phyloP scores from a whole-genome alignment of 495 filamentous ascomycete species.

The Penicillium bialowiezense region DNA sequence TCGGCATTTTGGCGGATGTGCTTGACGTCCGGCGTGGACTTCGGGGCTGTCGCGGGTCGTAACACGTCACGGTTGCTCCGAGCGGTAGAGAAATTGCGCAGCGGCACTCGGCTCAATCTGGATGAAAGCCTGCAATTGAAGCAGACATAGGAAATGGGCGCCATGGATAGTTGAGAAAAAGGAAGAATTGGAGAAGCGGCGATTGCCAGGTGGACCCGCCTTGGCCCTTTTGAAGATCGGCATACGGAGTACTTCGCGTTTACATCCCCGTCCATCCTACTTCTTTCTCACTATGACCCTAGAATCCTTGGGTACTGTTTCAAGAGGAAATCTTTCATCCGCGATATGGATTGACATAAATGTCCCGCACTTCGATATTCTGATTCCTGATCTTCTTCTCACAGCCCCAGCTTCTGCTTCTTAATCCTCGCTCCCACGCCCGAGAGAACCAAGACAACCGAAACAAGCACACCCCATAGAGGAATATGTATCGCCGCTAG shows the following conservation, averaged over 20 bases:
- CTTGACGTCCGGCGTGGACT: slow-evolving; percentile 75
- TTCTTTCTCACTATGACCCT: too few species aligned
- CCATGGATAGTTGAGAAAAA: slow-evolving; percentile 19
- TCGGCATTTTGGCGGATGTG: slow-evolving; percentile 81
- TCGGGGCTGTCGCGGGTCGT: slow-evolving; percentile 74
- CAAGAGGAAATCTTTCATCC: too few species aligned
- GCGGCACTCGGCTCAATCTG: slow-evolving; percentile 5
- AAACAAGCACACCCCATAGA: slow-evolving; percentile 66
- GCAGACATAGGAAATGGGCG: slow-evolving; percentile 34
- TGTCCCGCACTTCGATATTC: too few species aligned
- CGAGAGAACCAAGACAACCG: slow-evolving; percentile 56
- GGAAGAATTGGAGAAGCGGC: slow-evolving; percentile 6
- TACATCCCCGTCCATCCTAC: too few species aligned
- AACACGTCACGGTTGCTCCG: slow-evolving; percentile 27
- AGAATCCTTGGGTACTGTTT: too few species aligned
- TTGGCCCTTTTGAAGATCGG: slow-evolving; percentile 2
- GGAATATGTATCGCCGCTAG: slow-evolving; percentile 60
- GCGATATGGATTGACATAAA: too few species aligned
- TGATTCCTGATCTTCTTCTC: background rate
- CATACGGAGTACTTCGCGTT: too few species aligned
- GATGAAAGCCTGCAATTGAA: slow-evolving; percentile 32
- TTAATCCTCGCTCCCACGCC: slow-evolving; percentile 77
- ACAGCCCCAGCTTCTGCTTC: slow-evolving; percentile 76
- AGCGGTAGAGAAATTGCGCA: slow-evolving; percentile 31
- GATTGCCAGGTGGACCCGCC: slow-evolving; percentile 10